Evolutionary conservation across 805 yeast species (phyloP).

Genomic region (Dipodascopsis tothii): DNA sequence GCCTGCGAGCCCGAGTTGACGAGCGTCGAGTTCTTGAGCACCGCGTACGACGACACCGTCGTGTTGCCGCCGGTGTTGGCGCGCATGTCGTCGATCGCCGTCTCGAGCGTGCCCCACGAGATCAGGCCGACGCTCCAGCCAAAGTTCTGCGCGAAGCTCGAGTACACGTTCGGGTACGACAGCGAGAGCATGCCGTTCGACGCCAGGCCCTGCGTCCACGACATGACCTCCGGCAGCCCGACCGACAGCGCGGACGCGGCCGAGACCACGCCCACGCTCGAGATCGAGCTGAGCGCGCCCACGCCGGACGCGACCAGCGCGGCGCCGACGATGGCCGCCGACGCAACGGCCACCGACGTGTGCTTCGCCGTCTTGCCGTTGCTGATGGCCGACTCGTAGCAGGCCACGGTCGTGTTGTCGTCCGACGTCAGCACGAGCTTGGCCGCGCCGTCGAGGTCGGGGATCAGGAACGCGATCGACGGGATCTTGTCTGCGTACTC

Average conservation of each 20-base stretch:
- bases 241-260: conserved; percentile 24
- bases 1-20: conserved; percentile 14
- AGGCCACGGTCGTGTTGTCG: conserved; percentile 23
- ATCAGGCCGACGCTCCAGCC: conserved; percentile 32
- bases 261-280: conserved; percentile 4
- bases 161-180: conserved; percentile 29
- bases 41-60: conserved; percentile 18
- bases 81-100: conserved; percentile 28
- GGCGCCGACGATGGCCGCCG: conserved; percentile 30
- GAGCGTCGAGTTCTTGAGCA: conserved; percentile 17
- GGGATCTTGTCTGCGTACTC: conserved; percentile 28
- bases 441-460: conserved; percentile 32
- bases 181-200: conserved; percentile 31
- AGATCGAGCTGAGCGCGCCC: conserved; percentile 2
- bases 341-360: conserved; percentile 25
- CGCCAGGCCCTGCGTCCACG: conserved; percentile 31
- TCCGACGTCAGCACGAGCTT: conserved; percentile 21
- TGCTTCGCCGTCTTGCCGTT: conserved; percentile 31
- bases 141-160: conserved; percentile 29
- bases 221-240: conserved; percentile 27
- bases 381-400: conserved; percentile 26
- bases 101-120: conserved; percentile 29
- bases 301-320: conserved; percentile 24
- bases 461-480: conserved; percentile 29
- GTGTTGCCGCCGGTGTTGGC: conserved; percentile 30